Percentiles rank a stretch among this genome's conserved stretches.
Evolutionary conservation across 2,329 filamentous ascomycete species (phyloP).

Genomic region (Xylariaceae sp.): DNA sequence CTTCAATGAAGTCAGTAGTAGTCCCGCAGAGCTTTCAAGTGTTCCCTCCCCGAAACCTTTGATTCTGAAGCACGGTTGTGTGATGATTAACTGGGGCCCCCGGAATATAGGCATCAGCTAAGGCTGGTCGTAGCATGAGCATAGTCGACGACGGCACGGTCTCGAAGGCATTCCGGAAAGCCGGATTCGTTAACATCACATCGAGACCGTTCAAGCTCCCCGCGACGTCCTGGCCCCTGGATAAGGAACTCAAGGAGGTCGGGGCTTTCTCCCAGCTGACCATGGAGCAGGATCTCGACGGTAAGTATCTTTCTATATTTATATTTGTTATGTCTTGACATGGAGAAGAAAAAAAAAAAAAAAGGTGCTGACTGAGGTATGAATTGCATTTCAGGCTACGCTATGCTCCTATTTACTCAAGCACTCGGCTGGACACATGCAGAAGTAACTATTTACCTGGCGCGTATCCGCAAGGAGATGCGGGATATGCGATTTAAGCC

Average conservation of each 20-base stretch:
- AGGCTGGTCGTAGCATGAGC: constrained; percentile 40
- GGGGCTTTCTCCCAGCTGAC: constrained; percentile 27
- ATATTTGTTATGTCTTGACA: no score
- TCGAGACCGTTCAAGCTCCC: constrained; percentile 46
- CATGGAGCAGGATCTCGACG: constrained; percentile 28
- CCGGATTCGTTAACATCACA: constrained; percentile 53
- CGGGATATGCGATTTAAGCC: constrained; percentile 21
- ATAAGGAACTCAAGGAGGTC: constrained; percentile 26
- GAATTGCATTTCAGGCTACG: constrained; percentile 21
- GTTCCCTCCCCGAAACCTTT: not conserved
- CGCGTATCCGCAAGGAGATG: constrained; percentile 23
- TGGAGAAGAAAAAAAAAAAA: no score
- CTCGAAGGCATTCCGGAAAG: constrained; percentile 45
- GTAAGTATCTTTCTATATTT: constrained; percentile 9
- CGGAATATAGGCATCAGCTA: constrained; percentile 17
- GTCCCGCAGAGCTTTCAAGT: not conserved
- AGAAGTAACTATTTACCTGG: constrained; percentile 20
- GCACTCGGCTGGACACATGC: constrained; percentile 25
- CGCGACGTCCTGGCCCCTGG: constrained; percentile 29
- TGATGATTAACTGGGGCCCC: not conserved
- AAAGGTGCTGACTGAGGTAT: not conserved
- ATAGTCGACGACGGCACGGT: constrained; percentile 49
- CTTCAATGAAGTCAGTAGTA: constrained; percentile 38
- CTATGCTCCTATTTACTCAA: constrained; percentile 26
- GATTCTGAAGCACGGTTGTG: not conserved